A percentile compares a stretch with the other conserved stretches of the same genome.
Evolutionary conservation across 2,329 filamentous ascomycete genomes (phyloP).

Genomic region (Pseudogymnoascus sp.): DNA sequence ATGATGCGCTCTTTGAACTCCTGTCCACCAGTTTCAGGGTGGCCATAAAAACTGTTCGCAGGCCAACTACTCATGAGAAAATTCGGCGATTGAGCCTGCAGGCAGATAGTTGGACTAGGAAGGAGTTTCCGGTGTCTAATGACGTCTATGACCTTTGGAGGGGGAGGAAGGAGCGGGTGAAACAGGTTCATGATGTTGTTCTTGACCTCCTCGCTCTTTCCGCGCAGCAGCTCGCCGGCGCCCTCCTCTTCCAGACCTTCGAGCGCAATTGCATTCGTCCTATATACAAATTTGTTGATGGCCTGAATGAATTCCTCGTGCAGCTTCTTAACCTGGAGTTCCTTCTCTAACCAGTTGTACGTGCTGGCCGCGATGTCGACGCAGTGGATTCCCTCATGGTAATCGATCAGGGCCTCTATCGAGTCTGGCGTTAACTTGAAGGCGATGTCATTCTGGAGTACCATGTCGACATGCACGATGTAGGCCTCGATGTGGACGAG

Average conservation of each 20-base stretch:
- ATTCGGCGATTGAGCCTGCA: too few relatives aligned
- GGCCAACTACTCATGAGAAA: too few relatives aligned
- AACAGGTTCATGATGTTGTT: slow-evolving; percentile 75
- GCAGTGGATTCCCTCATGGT: slow-evolving; percentile 93
- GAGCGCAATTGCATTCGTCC: slow-evolving; percentile 77
- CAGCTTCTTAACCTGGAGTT: slow-evolving; percentile 90
- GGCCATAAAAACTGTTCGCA: too few relatives aligned
- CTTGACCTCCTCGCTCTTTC: slow-evolving; percentile 91
- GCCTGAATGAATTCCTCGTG: slow-evolving; percentile 96
- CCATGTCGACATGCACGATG: slow-evolving; percentile 98
- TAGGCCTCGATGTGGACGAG: slow-evolving; percentile 93
- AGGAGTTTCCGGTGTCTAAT: too few relatives aligned
- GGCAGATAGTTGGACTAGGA: too few relatives aligned
- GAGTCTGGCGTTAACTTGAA: slow-evolving; percentile 95
- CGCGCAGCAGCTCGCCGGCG: slow-evolving; percentile 83
- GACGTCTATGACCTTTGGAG: too few relatives aligned
- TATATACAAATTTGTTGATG: slow-evolving; percentile 94
- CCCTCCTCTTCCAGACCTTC: slow-evolving; percentile 97
- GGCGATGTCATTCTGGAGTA: slow-evolving; percentile 91
- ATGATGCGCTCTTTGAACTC: too few relatives aligned
- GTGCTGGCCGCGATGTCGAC: slow-evolving; percentile 82
- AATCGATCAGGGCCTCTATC: slow-evolving; percentile 87
- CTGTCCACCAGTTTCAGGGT: too few relatives aligned
- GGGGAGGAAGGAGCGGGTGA: slow-evolving; percentile 65
- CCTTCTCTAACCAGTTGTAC: slow-evolving; percentile 95